Percentiles rank a stretch among this genome's conserved stretches.
phyloP scores from a whole-genome alignment of 2,329 filamentous ascomycete species.

The Aspergillus brasiliensis region DNA sequence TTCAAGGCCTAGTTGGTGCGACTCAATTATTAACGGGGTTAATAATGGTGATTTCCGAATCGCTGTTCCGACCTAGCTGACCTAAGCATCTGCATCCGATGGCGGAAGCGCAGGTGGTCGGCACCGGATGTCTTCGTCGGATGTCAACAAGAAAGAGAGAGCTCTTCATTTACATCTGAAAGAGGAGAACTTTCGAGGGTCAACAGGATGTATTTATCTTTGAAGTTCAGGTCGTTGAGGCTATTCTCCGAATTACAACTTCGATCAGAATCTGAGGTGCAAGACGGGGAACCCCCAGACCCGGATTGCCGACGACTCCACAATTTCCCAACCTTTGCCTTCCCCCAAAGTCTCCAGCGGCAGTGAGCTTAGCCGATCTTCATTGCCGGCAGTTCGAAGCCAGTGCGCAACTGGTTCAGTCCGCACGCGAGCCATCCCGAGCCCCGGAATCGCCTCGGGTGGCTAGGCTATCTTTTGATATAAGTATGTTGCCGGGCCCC shows the following conservation, averaged over 20 bases:
- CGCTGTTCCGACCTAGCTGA: conserved; percentile 26
- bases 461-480: conserved; percentile 50
- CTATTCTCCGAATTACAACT: background rate
- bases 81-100: conserved; percentile 26
- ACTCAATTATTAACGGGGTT: background rate
- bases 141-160: background rate
- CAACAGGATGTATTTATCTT: background rate
- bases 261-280: background rate
- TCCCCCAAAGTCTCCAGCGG: conserved; percentile 24
- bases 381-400: conserved; percentile 33
- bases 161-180: background rate
- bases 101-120: background rate
- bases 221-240: background rate
- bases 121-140: background rate
- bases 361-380: conserved; percentile 42
- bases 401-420: conserved; percentile 24
- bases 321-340: conserved; percentile 26
- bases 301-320: conserved; percentile 9
- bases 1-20: background rate
- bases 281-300: background rate
- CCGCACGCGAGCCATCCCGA: conserved; percentile 24
- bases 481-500: conserved; percentile 24
- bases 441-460: conserved; percentile 34
- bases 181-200: background rate
- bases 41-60: conserved; percentile 15